Evolutionary conservation across 768 basidiomycete genomes (phyloP), one percentile per base, ranked within the genome.

Genomic region (Xanthoconium stramineum): DNA sequence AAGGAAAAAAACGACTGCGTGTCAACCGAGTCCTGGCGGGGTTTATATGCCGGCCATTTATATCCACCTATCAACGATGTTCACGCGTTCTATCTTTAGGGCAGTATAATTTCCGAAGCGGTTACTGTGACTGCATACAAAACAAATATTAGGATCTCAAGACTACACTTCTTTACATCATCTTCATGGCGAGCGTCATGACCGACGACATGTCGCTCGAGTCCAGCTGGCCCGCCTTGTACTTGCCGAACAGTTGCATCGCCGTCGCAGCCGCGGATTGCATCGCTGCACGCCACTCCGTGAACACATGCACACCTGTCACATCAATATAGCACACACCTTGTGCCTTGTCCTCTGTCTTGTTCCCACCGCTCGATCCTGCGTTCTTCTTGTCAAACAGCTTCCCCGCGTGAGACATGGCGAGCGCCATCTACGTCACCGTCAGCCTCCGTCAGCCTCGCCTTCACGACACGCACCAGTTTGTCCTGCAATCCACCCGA

Each of bases 321-420:
- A 24, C n/a, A 7, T 24, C 35, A 33, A 40, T 32, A 32, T 14
- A 13, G 30, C 14, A 57, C 50, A 11, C 42, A 67, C 69, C 69
- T 64, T 72, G 61, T 6, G 65, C 52, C 60, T 72, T 71, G 53
- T 58, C 67, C 35, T 61, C 39, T 1, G 56, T 14, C 24, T 62
- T 48, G 24, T 44, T 50, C 4, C 50, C 61, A 17, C 57, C 52
- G n/a, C 54, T 36, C 36, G 51, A 53, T 8, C 66, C 65, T 20
- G 50, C 58, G 15, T 65, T 69, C 61, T 71, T 72, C 65, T 71
- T 71, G 30, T 71, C 69, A 24, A 71, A 71, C 33, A 71, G 9
- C 36, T 69, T 71, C 1, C 69, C 67, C 2, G 69, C 69, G 0
- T 72, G 67, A 4, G 71, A 58, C 69, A 71, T 71, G n/a, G 69